Percentiles rank a stretch among this genome's conserved stretches.
phyloP scores from a whole-genome alignment of 768 basidiomycete species.

The Xerocomellus dryophilus region DNA sequence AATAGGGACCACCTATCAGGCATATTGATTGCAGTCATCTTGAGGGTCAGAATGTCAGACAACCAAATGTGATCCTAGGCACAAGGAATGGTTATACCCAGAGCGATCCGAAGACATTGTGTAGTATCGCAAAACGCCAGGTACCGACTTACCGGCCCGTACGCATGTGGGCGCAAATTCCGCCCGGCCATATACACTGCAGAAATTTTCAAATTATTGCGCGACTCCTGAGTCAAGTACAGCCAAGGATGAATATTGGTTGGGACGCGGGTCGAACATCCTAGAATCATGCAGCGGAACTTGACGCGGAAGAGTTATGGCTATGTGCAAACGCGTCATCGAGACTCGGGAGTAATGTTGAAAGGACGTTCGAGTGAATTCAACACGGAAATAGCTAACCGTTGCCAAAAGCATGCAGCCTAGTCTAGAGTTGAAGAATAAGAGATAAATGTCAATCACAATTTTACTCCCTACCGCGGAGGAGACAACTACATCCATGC shows the following conservation, averaged over 20 bases:
- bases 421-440: slow-evolving; percentile 7
- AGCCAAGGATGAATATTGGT: background rate
- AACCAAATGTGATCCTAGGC: background rate
- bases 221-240: background rate
- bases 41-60: background rate
- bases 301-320: background rate
- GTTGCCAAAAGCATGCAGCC: background rate
- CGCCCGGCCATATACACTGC: background rate
- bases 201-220: background rate
- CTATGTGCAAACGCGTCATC: background rate
- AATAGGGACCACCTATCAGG: too few species aligned
- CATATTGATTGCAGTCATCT: too few species aligned
- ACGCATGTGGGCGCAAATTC: background rate
- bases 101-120: background rate
- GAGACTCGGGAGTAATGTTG: background rate
- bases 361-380: background rate
- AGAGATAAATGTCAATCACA: slow-evolving; percentile 9
- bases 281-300: background rate
- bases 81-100: background rate
- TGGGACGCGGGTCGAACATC: background rate
- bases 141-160: too few species aligned
- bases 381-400: background rate
- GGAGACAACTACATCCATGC: slow-evolving; percentile 5
- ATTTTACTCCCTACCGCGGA: slow-evolving; percentile 8
- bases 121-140: too few species aligned